phyloP scores from a whole-genome alignment of 169 alveolate genomes.

The Plasmodium gonderi region DNA sequence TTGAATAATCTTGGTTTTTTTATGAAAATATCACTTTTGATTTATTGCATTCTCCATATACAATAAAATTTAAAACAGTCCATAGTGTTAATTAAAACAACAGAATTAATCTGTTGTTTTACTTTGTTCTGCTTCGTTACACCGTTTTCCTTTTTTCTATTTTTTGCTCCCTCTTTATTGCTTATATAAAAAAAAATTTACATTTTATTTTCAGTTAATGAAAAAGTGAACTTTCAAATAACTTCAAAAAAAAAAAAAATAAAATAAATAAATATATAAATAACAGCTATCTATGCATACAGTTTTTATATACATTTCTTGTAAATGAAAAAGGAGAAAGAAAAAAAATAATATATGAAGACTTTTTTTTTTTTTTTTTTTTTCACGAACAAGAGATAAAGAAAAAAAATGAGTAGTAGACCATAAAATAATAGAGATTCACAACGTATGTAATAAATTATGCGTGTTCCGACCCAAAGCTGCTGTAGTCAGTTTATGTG shows the following conservation, averaged over 20 bases:
- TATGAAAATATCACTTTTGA: neutral
- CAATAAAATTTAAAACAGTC: neutral
- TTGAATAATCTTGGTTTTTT: neutral
- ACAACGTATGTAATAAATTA: constrained; percentile 8
- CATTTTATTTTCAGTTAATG: neutral
- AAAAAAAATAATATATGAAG: neutral
- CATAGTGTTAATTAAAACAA: neutral
- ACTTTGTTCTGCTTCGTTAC: neutral
- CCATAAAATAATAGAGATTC: neutral
- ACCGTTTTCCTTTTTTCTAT: neutral
- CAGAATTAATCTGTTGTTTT: constrained; percentile 12
- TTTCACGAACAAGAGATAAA: constrained; percentile 1
- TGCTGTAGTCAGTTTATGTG: neutral
- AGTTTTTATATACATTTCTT: neutral
- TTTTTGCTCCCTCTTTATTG: neutral
- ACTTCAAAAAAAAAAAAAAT: neutral
- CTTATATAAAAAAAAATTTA: constrained; percentile 9
- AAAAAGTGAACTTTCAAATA: neutral
- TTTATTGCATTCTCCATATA: neutral
- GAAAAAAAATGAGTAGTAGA: neutral
- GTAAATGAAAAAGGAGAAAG: neutral
- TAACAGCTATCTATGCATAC: neutral
- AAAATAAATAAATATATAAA: no score
- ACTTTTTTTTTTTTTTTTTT: neutral
- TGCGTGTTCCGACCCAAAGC: neutral